These are phyloP conservation scores for Euclidium syriacum DNA, from an alignment of 345 rosid genomes.

Conservation along the genomic window DNA sequence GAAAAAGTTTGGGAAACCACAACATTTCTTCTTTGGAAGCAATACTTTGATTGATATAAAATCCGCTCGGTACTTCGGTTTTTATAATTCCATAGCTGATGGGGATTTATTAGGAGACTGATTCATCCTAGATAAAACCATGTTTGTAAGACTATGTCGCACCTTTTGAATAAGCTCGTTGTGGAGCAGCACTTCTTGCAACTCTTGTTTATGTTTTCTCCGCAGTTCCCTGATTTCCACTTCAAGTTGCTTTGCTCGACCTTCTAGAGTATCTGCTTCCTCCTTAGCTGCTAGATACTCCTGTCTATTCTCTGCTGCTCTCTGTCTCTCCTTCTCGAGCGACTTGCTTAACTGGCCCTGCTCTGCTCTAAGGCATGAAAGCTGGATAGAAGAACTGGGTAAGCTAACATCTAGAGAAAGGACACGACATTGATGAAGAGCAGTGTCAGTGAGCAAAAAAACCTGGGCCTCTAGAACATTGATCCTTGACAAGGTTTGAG, in stretches of 20 bases:
- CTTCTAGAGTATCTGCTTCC: conserved; percentile 94
- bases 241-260: conserved; percentile 84
- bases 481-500: conserved; percentile 88
- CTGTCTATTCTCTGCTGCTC: conserved; percentile 96
- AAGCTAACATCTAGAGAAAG: conserved; percentile 26
- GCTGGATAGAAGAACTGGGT: conserved; percentile 44
- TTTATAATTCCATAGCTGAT: neutral
- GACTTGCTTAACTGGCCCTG: conserved; percentile 90
- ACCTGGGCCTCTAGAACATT: conserved; percentile 99
- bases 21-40: neutral
- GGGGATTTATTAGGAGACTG: neutral
- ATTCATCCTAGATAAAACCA: neutral
- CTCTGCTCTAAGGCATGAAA: conserved; percentile 94
- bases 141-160: neutral
- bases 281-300: conserved; percentile 97
- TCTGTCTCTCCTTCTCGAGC: conserved; percentile 95
- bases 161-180: conserved; percentile 90
- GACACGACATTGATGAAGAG: conserved; percentile 3
- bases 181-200: conserved; percentile 73
- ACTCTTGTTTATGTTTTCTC: conserved; percentile 82
- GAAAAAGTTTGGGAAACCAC: conserved; percentile 11
- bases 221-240: conserved; percentile 75
- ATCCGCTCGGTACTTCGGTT: neutral
- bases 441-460: conserved; percentile 11
- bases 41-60: neutral